A percentile compares a stretch with the other conserved stretches of the same genome.
Evolutionary conservation across 768 basidiomycete genomes (phyloP).

Genomic region (Termitomyces sp.): DNA sequence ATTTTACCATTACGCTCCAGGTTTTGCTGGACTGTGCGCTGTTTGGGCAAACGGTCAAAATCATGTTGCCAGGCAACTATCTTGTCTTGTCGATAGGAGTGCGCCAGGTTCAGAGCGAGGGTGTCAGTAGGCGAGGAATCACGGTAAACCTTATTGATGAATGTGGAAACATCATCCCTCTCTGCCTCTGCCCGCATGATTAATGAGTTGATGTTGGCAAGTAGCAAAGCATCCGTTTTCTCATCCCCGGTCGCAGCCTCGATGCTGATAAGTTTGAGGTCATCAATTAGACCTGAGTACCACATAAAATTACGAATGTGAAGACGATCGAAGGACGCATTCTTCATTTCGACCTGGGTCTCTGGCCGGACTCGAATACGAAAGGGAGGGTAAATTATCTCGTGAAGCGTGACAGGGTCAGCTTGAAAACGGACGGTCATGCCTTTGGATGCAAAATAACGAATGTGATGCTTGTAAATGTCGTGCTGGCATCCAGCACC

Average conservation of each 20-base stretch:
- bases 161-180: constrained; percentile 60
- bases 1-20: constrained; percentile 47
- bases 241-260: constrained; percentile 80
- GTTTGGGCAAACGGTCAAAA: constrained; percentile 80
- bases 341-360: constrained; percentile 85
- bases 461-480: constrained; percentile 87
- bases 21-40: constrained; percentile 40
- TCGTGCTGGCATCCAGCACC: constrained; percentile 93
- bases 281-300: constrained; percentile 73
- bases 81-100: constrained; percentile 84
- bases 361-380: constrained; percentile 83
- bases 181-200: constrained; percentile 73
- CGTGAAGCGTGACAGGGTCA: constrained; percentile 76
- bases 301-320: constrained; percentile 66
- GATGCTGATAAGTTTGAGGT: constrained; percentile 69
- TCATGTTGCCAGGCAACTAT: constrained; percentile 97
- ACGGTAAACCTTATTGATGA: constrained; percentile 77
- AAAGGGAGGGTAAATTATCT: constrained; percentile 86
- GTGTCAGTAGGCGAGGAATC: constrained; percentile 82
- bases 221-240: constrained; percentile 57
- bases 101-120: constrained; percentile 79
- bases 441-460: constrained; percentile 81
- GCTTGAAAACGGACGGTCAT: constrained; percentile 88
- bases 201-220: constrained; percentile 57
- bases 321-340: constrained; percentile 79